Percentiles rank a stretch among this genome's conserved stretches.
These are phyloP conservation scores for Mayamaea pseudoterrestris DNA, from an alignment of 108 stramenopile species.

Conservation along the genomic window DNA sequence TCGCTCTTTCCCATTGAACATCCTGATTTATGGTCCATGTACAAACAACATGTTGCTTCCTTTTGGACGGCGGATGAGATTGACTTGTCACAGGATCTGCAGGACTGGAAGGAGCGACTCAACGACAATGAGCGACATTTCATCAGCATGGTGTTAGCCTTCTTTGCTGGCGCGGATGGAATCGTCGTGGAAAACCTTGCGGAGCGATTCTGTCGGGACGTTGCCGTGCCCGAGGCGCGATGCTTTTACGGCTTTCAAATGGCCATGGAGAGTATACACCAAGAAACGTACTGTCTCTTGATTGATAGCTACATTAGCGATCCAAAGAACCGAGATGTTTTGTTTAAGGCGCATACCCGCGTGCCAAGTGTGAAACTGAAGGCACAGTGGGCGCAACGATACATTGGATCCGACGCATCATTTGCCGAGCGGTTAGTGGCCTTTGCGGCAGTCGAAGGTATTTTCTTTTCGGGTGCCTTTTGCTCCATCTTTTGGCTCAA, in stretches of 20 bases:
- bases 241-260: conserved; percentile 93
- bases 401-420: conserved; percentile 53
- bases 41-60: conserved; percentile 94
- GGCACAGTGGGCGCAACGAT: conserved; percentile 75
- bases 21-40: conserved; percentile 90
- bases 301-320: conserved; percentile 85
- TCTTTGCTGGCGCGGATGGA: conserved; percentile 87
- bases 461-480: conserved; percentile 89
- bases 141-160: conserved; percentile 72
- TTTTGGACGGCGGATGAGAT: conserved; percentile 99
- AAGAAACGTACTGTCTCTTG: conserved; percentile 78
- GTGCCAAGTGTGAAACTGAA: conserved; percentile 77
- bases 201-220: conserved; percentile 74
- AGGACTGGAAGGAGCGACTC: conserved; percentile 84
- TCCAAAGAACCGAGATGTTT: conserved; percentile 41
- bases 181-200: conserved; percentile 84
- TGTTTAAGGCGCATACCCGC: conserved; percentile 57
- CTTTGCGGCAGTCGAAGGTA: conserved; percentile 88
- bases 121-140: conserved; percentile 80
- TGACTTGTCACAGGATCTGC: conserved; percentile 82
- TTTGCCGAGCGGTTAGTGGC: conserved; percentile 83
- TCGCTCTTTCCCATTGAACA: conserved; percentile 86
- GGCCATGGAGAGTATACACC: conserved; percentile 88
- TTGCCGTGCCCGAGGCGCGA: conserved; percentile 77
- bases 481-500: conserved; percentile 88